Evolutionary conservation across 2,329 filamentous ascomycete genomes (phyloP).

Genomic region (Aureobasidium sp.): DNA sequence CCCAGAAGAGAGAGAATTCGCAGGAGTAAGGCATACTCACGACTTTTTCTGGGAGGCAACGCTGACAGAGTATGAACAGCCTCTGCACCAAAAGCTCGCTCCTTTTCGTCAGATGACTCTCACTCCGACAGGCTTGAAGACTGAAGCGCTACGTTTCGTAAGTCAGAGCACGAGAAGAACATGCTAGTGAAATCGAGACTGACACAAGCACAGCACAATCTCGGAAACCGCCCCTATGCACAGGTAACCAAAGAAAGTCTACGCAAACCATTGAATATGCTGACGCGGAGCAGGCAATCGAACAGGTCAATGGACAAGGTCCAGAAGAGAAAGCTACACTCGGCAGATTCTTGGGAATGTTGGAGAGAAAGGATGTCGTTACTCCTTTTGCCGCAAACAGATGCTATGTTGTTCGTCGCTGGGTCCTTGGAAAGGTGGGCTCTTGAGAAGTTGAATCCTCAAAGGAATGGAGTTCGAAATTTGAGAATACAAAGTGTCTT

Average conservation of each 20-base stretch:
- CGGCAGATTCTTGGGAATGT: not conserved
- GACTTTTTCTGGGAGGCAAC: not conserved
- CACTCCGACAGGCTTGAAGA: not conserved
- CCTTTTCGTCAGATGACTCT: not conserved
- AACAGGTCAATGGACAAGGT: not conserved
- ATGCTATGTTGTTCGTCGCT: not conserved
- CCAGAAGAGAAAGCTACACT: not conserved
- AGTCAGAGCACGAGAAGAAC: not conserved
- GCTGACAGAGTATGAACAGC: not conserved
- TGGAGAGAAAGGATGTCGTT: not conserved
- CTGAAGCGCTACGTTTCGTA: conserved; percentile 1
- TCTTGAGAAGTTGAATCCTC: not conserved
- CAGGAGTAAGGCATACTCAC: not conserved
- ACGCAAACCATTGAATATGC: not conserved
- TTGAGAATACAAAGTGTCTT: not conserved
- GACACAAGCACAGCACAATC: not conserved
- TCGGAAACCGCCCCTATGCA: conserved; percentile 5
- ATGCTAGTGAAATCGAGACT: not conserved
- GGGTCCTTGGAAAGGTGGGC: not conserved
- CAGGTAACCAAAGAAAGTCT: not conserved
- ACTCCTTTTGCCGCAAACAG: conserved; percentile 4
- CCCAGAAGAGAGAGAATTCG: not conserved
- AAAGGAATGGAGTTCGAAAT: not conserved
- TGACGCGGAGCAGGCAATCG: not conserved
- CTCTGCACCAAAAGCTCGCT: not conserved